Conservation (phyloP, 129 eudicot genomes). For the Flaveria linearis region DNA sequence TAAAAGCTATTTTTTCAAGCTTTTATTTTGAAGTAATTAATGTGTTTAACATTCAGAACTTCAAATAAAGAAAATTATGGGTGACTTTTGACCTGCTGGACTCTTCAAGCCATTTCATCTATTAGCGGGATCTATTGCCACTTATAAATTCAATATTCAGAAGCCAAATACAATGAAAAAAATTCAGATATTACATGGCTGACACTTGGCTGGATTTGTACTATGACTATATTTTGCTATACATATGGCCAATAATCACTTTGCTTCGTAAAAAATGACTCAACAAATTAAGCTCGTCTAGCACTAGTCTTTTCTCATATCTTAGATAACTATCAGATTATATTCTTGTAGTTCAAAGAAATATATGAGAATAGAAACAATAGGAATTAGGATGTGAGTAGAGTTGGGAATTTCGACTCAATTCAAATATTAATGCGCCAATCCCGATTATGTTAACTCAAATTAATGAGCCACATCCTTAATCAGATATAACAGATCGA, state of each 20-base stretch:
- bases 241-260: too few relatives aligned
- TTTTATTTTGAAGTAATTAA: not conserved
- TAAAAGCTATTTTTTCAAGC: not conserved
- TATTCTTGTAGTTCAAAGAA: not conserved
- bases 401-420: too few relatives aligned
- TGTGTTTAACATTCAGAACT: not conserved
- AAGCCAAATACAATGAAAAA: not conserved
- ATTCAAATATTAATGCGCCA: too few relatives aligned
- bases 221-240: too few relatives aligned
- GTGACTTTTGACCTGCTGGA: not conserved
- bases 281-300: not conserved
- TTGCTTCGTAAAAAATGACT: too few relatives aligned
- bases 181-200: not conserved
- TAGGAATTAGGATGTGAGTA: too few relatives aligned
- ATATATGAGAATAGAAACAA: not conserved
- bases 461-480: not conserved
- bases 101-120: not conserved
- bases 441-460: too few relatives aligned
- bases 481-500: not conserved
- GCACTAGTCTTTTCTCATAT: not conserved
- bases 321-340: not conserved
- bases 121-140: constrained; percentile 7
- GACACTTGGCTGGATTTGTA: too few relatives aligned
- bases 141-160: not conserved
- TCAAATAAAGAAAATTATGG: not conserved